Base-by-base conservation (phyloP, 2,329 filamentous ascomycete genomes). In the Lojkania enalia region DNA sequence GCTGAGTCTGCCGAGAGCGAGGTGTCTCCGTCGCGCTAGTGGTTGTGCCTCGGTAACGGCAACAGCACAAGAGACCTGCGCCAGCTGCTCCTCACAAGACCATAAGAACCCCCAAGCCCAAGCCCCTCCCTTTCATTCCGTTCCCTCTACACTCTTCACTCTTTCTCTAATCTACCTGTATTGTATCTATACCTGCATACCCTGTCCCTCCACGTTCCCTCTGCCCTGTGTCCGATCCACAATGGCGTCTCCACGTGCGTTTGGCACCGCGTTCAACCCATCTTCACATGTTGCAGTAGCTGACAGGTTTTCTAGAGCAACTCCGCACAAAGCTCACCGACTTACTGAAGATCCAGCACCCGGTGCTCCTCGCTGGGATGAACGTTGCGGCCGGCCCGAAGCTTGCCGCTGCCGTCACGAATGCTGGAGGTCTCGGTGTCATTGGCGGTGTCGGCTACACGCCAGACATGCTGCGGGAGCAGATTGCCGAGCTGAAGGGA, bases 341-440 rank as follows among this genome's bases (percentile, higher is more conserved):
- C 82, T 87, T 97, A 55, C 87, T 99, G 76, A 88, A 90, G 80
- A 97, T 99, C 82, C 89, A 95, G 72, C 94, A 99, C 76, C 94
- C 94, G 47, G 79, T 99, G 69, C 78, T 99, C 66, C 85, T 99
- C 52, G 94, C 94, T 61, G 94, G 94, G 71, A 99, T 99, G 94
- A 97, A 99, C 80, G 94, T 97, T 54, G 94, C 94, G 45, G 94
- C 94, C 48, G 94, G 94, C 39, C 94, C 94, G 44, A 95, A 90
- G 80, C 85, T 99, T 66, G 94, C 94, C 41, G 94, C 94, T 23
- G 94, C 94, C 31, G 94, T 99, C 61, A 95, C 92, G 60, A 96
- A 99, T 74, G 94, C 94, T 40, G 94, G 94, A 58, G 94, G 94
- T 66, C 80, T 99, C 51, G 94, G 94, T 75, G 94, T 99, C 63